Evolutionary conservation across 2,329 filamentous ascomycete species (phyloP), one percentile per base, ranked within the genome.

Genomic region (Didymella exigua): DNA sequence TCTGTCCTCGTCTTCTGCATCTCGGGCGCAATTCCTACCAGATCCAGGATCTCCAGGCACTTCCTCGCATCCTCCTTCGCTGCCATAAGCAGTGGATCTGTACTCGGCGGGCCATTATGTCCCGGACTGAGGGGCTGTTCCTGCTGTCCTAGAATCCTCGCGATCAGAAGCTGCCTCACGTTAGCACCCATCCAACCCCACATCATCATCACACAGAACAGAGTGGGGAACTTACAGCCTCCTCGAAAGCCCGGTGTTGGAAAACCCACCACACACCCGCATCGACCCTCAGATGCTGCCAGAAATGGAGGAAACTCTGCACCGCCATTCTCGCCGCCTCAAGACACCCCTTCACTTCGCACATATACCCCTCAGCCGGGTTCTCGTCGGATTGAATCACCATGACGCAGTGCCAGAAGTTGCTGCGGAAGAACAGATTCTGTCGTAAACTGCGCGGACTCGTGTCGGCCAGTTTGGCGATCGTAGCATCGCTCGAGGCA

Each of bases 221-320:
- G 13, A 11, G 11, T 6, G 3, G 1, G 10, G 2, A 19, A 89
- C 89, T 74, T 85, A 90, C 68, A 27, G 88, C 88, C 77, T 93
- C 89, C 47, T 93, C 80, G 68, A 93, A 93, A 0, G 89, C 89
- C 1, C 90, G 80, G 69, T 93, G 90, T 70, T 91, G 90, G 62
- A 92, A 91, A 0, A 91, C 89, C 89, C 89, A 93, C 89, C 89
- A 93, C 0, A 92, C 89, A 13, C 86, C 82, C 1, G 89, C 88
- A 76, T 93, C 90, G 14, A 79, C 79, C 62, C 88, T 85, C 58
- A 92, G 86, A 11, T 90, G 76, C 31, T 78, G 79, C 74, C 87
- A 90, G 6, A 92, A 80, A 53, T 91, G 80, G 71, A 93, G 92
- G 70, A 92, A 93, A 1, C 88, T 80, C 38, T 81, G 83, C 41